Evolutionary conservation across 495 filamentous ascomycete species (phyloP).

Genomic region (Lophiotrema nucula): DNA sequence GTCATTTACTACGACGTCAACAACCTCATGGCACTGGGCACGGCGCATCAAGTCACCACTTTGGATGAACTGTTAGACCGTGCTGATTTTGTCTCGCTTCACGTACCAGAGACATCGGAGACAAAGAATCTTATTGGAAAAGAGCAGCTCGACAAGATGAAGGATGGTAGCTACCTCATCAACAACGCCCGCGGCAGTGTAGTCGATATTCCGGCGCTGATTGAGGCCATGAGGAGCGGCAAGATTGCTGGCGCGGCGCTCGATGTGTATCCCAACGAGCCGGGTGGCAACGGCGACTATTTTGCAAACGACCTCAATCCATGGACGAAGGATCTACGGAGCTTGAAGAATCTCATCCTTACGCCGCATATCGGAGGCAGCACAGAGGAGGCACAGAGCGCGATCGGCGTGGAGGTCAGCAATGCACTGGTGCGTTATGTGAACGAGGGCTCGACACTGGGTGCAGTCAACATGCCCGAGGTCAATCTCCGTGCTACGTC

Average conservation of each 20-base stretch:
- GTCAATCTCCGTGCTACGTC: conserved; percentile 83
- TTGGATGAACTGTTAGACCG: conserved; percentile 71
- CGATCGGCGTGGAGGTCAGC: conserved; percentile 91
- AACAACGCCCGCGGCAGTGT: conserved; percentile 93
- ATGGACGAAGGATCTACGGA: conserved; percentile 83
- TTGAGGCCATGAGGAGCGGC: conserved; percentile 81
- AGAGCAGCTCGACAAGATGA: conserved; percentile 81
- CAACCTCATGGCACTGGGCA: conserved; percentile 90
- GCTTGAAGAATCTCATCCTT: conserved; percentile 87
- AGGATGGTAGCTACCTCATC: conserved; percentile 86
- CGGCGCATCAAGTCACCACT: conserved; percentile 74
- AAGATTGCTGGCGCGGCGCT: conserved; percentile 92
- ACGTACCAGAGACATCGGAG: conserved; percentile 91
- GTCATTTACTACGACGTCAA: conserved; percentile 95
- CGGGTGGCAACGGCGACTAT: conserved; percentile 89
- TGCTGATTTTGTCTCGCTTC: conserved; percentile 88
- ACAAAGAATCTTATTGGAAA: conserved; percentile 85
- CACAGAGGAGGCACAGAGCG: conserved; percentile 96
- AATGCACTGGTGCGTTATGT: conserved; percentile 88
- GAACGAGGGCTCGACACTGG: conserved; percentile 84
- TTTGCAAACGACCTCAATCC: conserved; percentile 81
- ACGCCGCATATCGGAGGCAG: conserved; percentile 96
- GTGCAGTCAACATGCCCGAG: conserved; percentile 95
- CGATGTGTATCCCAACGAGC: conserved; percentile 95
- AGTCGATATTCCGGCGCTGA: conserved; percentile 89